Base-by-base conservation (phyloP, 768 basidiomycete genomes). In the Suillus subaureus region DNA sequence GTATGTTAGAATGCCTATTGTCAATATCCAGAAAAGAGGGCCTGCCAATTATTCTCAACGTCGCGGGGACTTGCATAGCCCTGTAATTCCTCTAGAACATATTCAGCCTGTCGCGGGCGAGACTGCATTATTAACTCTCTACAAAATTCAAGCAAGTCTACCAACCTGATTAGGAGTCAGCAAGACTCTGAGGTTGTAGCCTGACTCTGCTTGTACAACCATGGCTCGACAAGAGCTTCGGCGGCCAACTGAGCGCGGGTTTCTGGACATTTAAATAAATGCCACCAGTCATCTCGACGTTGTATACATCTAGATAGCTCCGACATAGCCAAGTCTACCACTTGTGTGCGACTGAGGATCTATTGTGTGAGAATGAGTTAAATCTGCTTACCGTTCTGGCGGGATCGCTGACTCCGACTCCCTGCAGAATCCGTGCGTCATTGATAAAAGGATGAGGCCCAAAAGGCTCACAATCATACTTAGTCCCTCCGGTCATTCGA, bases 271-370 rank as follows among this genome's bases (percentile, higher is more conserved):
- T 69, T 69, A 62, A 73, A 71, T 23, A 64, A 42, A n/a, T 65
- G 74, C 80, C 80, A 83, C 85, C 85, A 86, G 13, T 79, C 70
- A 0, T 72, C 67, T 35, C 75, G 74, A 37, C 61, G 66, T 26
- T 84, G 78, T 51, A 86, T 71, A 56, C 78, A 76, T 18, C 79
- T 79, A 42, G 85, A 86, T 64, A 82, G 74, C 61, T 79, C 74
- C 37, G 78, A 79, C 84, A 87, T 86, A 1, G 83, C 84, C 57
- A 84, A 69, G 57, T 87, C 85, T 35, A 73, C 66, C 7, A 86
- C 77, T 84, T 86, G 63, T 31, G 47, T 42, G 23, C 8, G 18
- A 56, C 43, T 64, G 13, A 65, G 49, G 45, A 52, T 13, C 43
- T 7, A 42, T 18, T 4, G 15, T 39, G 11, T 21, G 12, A 12